Percentiles rank a stretch among this genome's conserved stretches.
These are phyloP conservation scores for Aaosphaeria arxii DNA, from an alignment of 2,329 filamentous ascomycete species.

Conservation along the genomic window DNA sequence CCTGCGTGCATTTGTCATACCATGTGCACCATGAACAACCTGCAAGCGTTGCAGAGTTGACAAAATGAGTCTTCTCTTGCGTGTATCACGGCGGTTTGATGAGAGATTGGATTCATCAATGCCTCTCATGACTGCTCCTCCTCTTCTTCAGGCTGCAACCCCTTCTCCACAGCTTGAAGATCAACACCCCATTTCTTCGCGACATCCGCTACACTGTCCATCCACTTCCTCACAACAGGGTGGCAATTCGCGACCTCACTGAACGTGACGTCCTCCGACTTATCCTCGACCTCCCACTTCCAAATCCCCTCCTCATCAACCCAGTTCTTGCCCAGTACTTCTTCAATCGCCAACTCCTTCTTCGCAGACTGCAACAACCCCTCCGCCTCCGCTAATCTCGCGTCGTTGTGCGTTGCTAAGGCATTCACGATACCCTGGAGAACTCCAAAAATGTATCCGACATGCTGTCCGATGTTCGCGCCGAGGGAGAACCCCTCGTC, in stretches of 20 bases:
- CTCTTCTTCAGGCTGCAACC: slow-evolving; percentile 38
- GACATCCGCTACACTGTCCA: slow-evolving; percentile 41
- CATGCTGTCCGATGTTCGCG: slow-evolving; percentile 71
- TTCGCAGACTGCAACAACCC: slow-evolving; percentile 46
- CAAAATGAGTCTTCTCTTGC: no score
- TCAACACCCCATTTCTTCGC: slow-evolving; percentile 41
- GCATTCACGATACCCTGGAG: slow-evolving; percentile 68
- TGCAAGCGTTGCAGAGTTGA: no score
- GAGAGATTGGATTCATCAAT: background rate
- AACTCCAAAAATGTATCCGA: slow-evolving; percentile 72
- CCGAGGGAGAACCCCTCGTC: slow-evolving; percentile 88
- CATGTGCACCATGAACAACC: no score
- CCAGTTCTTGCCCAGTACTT: slow-evolving; percentile 63
- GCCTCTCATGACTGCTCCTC: slow-evolving; percentile 14
- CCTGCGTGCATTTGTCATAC: no score
- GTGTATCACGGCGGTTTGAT: no score
- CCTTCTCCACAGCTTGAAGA: slow-evolving; percentile 36
- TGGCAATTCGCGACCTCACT: slow-evolving; percentile 60
- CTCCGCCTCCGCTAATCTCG: slow-evolving; percentile 22
- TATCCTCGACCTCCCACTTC: slow-evolving; percentile 56
- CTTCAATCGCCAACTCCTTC: slow-evolving; percentile 58
- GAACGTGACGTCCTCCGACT: slow-evolving; percentile 31
- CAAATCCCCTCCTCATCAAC: slow-evolving; percentile 70
- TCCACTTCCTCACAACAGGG: slow-evolving; percentile 66
- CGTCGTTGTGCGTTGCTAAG: slow-evolving; percentile 28